Base-by-base conservation (phyloP, 768 basidiomycete species). In the Suillus occidentalis region DNA sequence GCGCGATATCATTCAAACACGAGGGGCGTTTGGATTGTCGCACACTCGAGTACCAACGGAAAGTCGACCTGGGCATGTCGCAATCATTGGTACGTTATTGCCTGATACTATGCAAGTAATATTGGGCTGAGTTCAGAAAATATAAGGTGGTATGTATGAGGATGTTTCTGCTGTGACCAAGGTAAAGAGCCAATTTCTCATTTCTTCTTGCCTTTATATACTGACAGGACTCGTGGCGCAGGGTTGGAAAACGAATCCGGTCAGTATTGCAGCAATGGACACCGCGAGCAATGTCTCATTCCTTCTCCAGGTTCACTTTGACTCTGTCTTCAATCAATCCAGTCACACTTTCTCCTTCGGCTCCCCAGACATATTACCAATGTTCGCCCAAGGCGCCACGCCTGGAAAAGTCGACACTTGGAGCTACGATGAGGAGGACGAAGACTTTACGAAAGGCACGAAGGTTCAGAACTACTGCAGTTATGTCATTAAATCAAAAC, bases 41-140 rank as follows among this genome's bases (percentile, higher is more conserved):
- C 93, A 95, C 74, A 95, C 93, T 1, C 83, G 87, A 36, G 93
- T 95, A 4, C 94, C 94, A 25, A 95, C 94, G 6, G 94, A 95
- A 70, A 92, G 90, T 73, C 79, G 94, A 28, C 93, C 94, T 2
- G 94, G 94, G 10, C 94, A 95, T 73, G 92, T 95, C 31, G 93
- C 94, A 25, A 85, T 95, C 61, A 94, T 95, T 66, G 94, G 90
- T 87, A 67, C 14, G 77, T 69, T 57, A 3, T 60, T 47, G 43
- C 8, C 49, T 22, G 20, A 55, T 36, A 20, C 53, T 31, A 31
- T 31, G 2, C 39, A 16, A 52, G n/a, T 6, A 25, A 14, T 55
- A 62, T 65, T 28, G 4, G 62, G n/a, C 58, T 66, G 56, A 69
- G 40, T 31, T 67, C 20, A 10, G 28, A 14, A n/a, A 56, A 37